These are phyloP conservation scores for Ustilago crameri DNA, from an alignment of 1,284 basidiomycete species.

Conservation along the genomic window DNA sequence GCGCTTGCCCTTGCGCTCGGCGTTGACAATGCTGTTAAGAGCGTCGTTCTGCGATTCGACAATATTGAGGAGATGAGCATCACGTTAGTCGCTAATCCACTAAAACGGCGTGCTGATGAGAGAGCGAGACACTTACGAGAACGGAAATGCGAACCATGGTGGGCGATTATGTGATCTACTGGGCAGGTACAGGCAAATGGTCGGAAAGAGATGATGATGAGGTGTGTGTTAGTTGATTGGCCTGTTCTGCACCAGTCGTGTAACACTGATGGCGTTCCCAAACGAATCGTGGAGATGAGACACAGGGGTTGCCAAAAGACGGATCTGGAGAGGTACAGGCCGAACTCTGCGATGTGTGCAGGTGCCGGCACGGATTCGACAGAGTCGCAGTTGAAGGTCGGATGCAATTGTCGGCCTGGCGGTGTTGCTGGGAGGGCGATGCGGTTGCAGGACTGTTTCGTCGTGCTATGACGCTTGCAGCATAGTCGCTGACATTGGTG, in stretches of 20 bases:
- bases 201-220: constrained; percentile 2
- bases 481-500: too few species aligned
- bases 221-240: constrained; percentile 35
- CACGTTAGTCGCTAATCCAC: background rate
- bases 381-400: background rate
- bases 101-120: constrained; percentile 15
- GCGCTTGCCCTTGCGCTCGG: constrained; percentile 68
- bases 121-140: constrained; percentile 55
- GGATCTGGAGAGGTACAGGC: constrained; percentile 54
- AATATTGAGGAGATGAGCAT: background rate
- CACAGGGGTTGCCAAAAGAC: constrained; percentile 44
- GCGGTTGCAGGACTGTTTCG: too few species aligned
- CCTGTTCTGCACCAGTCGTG: constrained; percentile 57
- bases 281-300: constrained; percentile 21
- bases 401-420: background rate
- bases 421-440: background rate
- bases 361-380: background rate
- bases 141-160: constrained; percentile 67
- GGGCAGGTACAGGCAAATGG: constrained; percentile 50
- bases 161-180: constrained; percentile 59
- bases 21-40: constrained; percentile 68
- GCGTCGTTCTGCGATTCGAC: constrained; percentile 62
- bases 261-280: constrained; percentile 43
- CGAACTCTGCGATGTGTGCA: constrained; percentile 7
- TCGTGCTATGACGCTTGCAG: too few species aligned